Conservation (phyloP, 495 filamentous ascomycete species). For the Sphaerosporella brunnea region DNA sequence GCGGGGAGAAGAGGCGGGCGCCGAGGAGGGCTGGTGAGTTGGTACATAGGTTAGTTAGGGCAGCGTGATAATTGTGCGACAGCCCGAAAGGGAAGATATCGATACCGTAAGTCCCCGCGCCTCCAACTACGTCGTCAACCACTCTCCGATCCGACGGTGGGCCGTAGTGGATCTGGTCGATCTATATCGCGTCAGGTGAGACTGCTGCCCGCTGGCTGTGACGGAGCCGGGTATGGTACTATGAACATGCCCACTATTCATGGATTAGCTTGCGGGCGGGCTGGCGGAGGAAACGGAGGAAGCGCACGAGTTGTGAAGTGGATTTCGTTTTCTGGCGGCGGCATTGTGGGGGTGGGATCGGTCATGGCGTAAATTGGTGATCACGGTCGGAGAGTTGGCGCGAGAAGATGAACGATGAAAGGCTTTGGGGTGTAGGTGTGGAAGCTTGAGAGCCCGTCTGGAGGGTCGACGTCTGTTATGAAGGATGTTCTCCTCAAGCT, state of each 20-base stretch:
- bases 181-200: slow-evolving; percentile 1
- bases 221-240: neutral
- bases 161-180: slow-evolving; percentile 70
- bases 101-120: slow-evolving; percentile 57
- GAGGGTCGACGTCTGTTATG: too few relatives aligned
- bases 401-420: too few relatives aligned
- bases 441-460: too few relatives aligned
- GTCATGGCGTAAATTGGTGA: too few relatives aligned
- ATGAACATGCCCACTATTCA: slow-evolving; percentile 8
- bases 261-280: neutral
- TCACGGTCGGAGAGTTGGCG: too few relatives aligned
- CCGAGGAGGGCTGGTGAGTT: slow-evolving; percentile 44
- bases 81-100: neutral
- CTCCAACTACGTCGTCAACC: slow-evolving; percentile 58
- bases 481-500: too few relatives aligned
- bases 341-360: too few relatives aligned
- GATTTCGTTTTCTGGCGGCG: neutral
- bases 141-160: slow-evolving; percentile 37
- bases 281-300: neutral
- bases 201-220: neutral
- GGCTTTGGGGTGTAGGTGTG: too few relatives aligned
- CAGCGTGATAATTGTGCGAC: too few relatives aligned
- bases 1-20: slow-evolving; percentile 65
- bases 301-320: slow-evolving; percentile 3
- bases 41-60: neutral